These are phyloP conservation scores for Herpetospermum pedunculosum DNA, from an alignment of 306 rosid species.

Conservation along the genomic window DNA sequence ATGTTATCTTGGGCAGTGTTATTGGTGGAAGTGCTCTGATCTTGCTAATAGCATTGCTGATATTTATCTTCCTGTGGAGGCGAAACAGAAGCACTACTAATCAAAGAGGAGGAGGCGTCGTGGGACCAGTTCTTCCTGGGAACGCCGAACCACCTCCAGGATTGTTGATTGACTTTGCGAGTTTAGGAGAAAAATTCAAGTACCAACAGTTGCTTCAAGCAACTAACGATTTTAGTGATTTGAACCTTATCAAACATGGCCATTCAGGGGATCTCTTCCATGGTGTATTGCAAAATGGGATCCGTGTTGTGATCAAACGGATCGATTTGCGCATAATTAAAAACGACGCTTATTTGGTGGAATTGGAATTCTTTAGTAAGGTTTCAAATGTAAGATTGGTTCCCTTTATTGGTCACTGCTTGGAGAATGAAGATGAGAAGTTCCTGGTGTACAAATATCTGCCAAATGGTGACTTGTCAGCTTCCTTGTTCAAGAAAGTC, in stretches of 20 bases:
- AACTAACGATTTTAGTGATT: constrained; percentile 44
- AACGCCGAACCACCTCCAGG: constrained; percentile 36
- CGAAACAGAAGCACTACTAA: constrained; percentile 28
- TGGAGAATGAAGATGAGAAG: constrained; percentile 78
- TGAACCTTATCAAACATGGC: constrained; percentile 63
- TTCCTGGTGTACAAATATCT: constrained; percentile 65
- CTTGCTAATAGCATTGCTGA: constrained; percentile 27
- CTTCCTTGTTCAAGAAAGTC: constrained; percentile 46
- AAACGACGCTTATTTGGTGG: constrained; percentile 48
- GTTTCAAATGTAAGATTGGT: constrained; percentile 65
- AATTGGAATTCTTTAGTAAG: constrained; percentile 69
- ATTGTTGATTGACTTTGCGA: constrained; percentile 36
- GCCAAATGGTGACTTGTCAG: constrained; percentile 80
- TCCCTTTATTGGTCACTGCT: constrained; percentile 72
- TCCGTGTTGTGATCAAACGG: constrained; percentile 56
- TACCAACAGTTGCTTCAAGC: constrained; percentile 76
- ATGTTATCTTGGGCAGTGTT: constrained; percentile 54
- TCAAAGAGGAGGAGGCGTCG: constrained; percentile 38
- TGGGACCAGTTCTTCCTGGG: constrained; percentile 44
- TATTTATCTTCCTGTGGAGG: constrained; percentile 23
- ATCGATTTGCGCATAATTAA: constrained; percentile 35
- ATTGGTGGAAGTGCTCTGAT: constrained; percentile 60
- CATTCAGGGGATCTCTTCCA: constrained; percentile 73
- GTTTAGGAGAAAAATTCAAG: constrained; percentile 57
- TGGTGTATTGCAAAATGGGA: constrained; percentile 69